Conservation (phyloP, 495 filamentous ascomycete genomes). For the Massariosphaeria phaeospora region DNA sequence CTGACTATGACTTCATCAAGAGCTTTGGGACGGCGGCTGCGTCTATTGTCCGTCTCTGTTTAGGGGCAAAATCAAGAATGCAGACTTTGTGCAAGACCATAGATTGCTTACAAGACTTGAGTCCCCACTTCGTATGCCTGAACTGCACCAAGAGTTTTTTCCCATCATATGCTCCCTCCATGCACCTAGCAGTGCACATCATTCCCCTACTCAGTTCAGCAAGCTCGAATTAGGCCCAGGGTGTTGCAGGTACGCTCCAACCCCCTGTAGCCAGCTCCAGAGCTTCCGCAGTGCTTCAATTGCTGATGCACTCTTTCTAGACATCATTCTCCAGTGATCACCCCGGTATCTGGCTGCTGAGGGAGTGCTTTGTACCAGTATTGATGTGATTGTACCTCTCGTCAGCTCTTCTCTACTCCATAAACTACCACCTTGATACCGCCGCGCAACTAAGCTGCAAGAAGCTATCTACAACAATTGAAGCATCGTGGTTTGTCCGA, state of each 20-base stretch:
- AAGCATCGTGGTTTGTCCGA: too few relatives aligned
- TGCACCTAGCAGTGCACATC: neutral
- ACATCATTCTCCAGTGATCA: too few relatives aligned
- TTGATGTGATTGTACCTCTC: too few relatives aligned
- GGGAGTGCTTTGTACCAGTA: too few relatives aligned
- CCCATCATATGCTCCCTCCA: neutral
- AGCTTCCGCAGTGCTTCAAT: neutral
- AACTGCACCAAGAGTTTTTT: neutral
- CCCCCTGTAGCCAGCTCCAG: conserved; percentile 1
- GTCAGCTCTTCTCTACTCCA: too few relatives aligned
- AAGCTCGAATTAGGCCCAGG: neutral
- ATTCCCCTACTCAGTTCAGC: conserved; percentile 3
- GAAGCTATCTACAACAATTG: too few relatives aligned
- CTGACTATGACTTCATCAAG: conserved; percentile 24
- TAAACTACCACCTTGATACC: too few relatives aligned
- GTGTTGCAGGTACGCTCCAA: conserved; percentile 3
- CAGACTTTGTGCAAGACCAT: neutral
- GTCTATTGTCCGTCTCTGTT: neutral
- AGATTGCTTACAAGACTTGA: neutral
- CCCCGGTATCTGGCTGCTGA: too few relatives aligned
- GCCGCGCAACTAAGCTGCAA: too few relatives aligned
- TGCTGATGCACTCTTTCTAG: neutral
- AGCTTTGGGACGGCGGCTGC: neutral
- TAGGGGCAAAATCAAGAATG: conserved; percentile 1
- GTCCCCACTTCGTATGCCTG: neutral